Evolutionary conservation across 2,329 filamentous ascomycete species (phyloP), one percentile per base, ranked within the genome.

Genomic region (Dothidotthia symphoricarpi): DNA sequence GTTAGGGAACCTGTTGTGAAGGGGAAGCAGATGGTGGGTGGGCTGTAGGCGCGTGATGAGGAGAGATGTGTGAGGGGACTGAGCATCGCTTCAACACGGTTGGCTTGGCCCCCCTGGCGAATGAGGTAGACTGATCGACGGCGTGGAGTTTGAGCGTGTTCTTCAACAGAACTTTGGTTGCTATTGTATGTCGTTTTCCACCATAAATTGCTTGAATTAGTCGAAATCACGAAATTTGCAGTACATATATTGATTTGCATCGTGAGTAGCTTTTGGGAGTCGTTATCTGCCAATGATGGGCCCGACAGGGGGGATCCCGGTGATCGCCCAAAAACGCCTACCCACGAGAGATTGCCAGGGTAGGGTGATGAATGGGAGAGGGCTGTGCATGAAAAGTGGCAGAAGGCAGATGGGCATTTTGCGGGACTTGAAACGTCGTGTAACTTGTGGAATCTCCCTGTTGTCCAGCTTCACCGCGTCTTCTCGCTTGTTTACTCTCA

Each of bases 1-100:
- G 83, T 91, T 35, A 76, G 86, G 43, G 84, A 89, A 72, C 85
- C 86, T 6, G 48, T 47, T 7, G 30, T 13, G 14, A 31, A 29
- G 17, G 50, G 46, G 49, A 55, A 55, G 45, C 54, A 54, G 51
- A 33, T 4, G n/a, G 33, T 4, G n/a, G 24, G 32, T n/a, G 41
- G 34, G 7, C 12, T 36, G 34, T 50, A 45, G 35, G 25, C 29
- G 22, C 8, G 7, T 15, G 32, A 12, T 11, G 19, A 26, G 30
- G 22, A 32, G 11, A 4, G 25, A 14, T 29, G 19, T 16, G 16
- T 16, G 25, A 28, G 24, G 28, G 27, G 25, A 16, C 40, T 26
- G 41, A 47, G 43, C 45, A 49, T 42, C 36, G 45, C 30, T 57
- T 56, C 56, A 61, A 61, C 57, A 59, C 39, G 34, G 41, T 33